Conservation (phyloP, 805 yeast species). For the Ogataea methylovora region DNA sequence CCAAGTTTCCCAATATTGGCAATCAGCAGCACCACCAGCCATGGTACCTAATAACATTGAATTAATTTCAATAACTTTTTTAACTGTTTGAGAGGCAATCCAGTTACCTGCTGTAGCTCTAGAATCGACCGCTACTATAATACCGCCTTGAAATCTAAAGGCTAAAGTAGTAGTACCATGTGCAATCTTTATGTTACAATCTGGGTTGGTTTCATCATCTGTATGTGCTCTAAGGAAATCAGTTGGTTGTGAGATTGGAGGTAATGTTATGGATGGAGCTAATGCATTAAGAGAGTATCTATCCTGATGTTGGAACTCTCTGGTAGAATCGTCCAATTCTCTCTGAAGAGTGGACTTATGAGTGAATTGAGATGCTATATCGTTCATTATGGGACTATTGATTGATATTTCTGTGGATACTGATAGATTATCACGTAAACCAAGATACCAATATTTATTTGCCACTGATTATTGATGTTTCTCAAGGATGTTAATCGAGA, state of each 20-base stretch:
- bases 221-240: conserved; percentile 96
- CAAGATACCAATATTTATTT: too few species aligned
- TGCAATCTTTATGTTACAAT: conserved; percentile 91
- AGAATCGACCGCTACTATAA: conserved; percentile 93
- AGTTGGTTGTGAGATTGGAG: conserved; percentile 84
- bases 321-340: conserved; percentile 16
- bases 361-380: conserved; percentile 20
- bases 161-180: conserved; percentile 99
- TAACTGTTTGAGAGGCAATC: conserved; percentile 97
- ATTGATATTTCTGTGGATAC: too few species aligned
- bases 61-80: conserved; percentile 94
- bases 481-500: too few species aligned
- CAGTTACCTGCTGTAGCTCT: conserved; percentile 97
- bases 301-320: conserved; percentile 7
- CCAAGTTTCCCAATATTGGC: conserved; percentile 99
- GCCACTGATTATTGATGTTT: too few species aligned
- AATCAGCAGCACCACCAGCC: conserved; percentile 99
- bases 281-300: conserved; percentile 17
- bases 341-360: conserved; percentile 15
- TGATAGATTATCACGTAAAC: too few species aligned
- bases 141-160: conserved; percentile 92
- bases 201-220: conserved; percentile 88
- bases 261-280: conserved; percentile 62
- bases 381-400: conserved; percentile 19
- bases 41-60: conserved; percentile 92